Percentiles rank a stretch among this genome's conserved stretches.
phyloP scores from a whole-genome alignment of 139 green algal species.

The Haematococcus sp. region DNA sequence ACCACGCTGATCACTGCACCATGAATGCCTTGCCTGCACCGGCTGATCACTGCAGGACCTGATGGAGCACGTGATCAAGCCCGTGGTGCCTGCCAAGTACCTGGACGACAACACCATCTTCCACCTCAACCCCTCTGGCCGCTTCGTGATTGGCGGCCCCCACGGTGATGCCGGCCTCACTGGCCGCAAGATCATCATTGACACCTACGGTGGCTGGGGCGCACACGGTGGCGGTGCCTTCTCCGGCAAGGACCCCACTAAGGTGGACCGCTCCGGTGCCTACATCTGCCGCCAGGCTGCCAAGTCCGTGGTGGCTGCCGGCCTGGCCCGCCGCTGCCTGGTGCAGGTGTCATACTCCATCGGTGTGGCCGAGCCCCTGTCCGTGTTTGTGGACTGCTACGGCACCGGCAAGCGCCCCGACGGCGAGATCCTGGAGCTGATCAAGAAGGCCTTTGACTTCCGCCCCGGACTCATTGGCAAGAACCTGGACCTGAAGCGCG shows the following conservation, averaged over 20 bases:
- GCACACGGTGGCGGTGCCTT: constrained; percentile 98
- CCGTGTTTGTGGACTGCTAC: constrained; percentile 97
- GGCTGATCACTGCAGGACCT: too few relatives aligned
- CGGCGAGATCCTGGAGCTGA: constrained; percentile 80
- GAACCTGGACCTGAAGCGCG: constrained; percentile 91
- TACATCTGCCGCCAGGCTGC: constrained; percentile 98
- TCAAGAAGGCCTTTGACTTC: constrained; percentile 96
- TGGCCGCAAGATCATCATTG: constrained; percentile 99
- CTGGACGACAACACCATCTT: constrained; percentile 99
- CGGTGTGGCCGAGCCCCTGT: constrained; percentile 94
- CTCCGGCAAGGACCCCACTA: constrained; percentile 92
- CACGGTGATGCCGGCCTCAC: constrained; percentile 98
- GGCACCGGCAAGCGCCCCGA: constrained; percentile 91
- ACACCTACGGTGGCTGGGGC: constrained; percentile 99
- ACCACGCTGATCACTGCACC: too few relatives aligned
- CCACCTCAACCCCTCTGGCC: constrained; percentile 97
- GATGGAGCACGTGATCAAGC: constrained; percentile 99
- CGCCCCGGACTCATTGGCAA: constrained; percentile 41
- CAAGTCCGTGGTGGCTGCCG: constrained; percentile 94
- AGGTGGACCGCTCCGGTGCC: constrained; percentile 85
- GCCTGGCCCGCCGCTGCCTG: constrained; percentile 76
- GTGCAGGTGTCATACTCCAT: constrained; percentile 97
- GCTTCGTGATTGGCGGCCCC: constrained; percentile 97
- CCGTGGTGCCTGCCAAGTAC: constrained; percentile 95
- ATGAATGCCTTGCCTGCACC: too few relatives aligned